A percentile compares a stretch with the other conserved stretches of the same genome.
Evolutionary conservation across 805 yeast species (phyloP).

Genomic region (Wickerhamiella galacta): DNA sequence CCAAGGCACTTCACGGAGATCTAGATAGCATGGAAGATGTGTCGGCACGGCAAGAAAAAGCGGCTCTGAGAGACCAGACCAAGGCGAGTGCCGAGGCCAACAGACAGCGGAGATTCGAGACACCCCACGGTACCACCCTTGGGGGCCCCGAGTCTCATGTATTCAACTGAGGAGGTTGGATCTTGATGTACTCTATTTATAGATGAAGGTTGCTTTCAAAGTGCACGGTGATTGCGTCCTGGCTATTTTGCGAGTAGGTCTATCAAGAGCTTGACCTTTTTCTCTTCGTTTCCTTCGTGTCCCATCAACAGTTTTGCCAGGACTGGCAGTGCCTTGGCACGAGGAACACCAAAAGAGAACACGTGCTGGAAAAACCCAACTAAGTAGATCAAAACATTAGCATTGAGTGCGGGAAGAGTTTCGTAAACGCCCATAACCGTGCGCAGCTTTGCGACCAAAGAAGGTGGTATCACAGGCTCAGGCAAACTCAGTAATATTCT

Average conservation of each 20-base stretch:
- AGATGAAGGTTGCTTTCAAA: no score
- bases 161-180: no score
- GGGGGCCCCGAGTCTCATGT: constrained; percentile 15
- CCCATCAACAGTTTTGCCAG: constrained; percentile 1
- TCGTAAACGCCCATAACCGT: constrained; percentile 1
- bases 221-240: no score
- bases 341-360: constrained; percentile 4
- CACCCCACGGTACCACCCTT: constrained; percentile 12
- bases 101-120: neutral
- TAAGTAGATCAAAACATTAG: constrained; percentile 5
- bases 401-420: neutral
- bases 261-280: neutral
- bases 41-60: constrained; percentile 13
- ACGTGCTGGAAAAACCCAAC: constrained; percentile 5
- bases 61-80: constrained; percentile 8
- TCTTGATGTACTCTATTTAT: no score
- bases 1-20: constrained; percentile 3
- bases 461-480: constrained; percentile 6
- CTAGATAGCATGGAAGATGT: constrained; percentile 3
- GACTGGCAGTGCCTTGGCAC: neutral
- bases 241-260: neutral
- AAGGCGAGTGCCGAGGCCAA: constrained; percentile 4
- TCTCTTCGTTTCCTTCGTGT: neutral
- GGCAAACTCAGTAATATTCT: constrained; percentile 11
- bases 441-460: neutral